Evolutionary conservation across 202 grass and related monocot genomes (phyloP).

Genomic region (Dendrocalamus latiflorus): DNA sequence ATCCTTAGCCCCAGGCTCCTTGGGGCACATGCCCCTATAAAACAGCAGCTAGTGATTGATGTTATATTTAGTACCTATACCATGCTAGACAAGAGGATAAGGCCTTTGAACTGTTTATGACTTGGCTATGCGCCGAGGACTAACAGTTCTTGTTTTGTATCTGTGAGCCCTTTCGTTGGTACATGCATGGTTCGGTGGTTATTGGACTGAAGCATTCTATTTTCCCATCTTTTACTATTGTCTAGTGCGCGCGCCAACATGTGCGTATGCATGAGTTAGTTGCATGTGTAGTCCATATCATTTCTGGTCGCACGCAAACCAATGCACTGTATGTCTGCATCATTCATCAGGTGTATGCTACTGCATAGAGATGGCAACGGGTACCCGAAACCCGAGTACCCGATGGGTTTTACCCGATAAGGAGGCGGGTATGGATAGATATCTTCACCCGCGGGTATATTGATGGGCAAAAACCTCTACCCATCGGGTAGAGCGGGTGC

Average conservation of each 20-base stretch:
- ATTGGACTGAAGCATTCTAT: conserved; percentile 23
- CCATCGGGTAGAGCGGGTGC: too few relatives aligned
- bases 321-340: too few relatives aligned
- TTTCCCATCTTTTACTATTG: not conserved
- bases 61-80: not conserved
- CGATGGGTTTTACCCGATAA: too few relatives aligned
- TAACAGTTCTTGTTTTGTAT: conserved; percentile 5
- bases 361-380: too few relatives aligned
- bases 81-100: conserved; percentile 19
- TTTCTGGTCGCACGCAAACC: not conserved
- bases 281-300: not conserved
- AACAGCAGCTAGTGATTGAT: not conserved
- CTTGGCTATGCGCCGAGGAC: conserved; percentile 9
- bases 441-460: too few relatives aligned
- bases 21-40: conserved; percentile 22
- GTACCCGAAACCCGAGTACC: too few relatives aligned
- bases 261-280: not conserved
- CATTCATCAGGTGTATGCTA: too few relatives aligned
- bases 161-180: conserved; percentile 23
- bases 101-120: not conserved
- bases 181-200: conserved; percentile 25
- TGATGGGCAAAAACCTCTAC: too few relatives aligned
- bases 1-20: not conserved
- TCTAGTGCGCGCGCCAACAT: not conserved
- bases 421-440: too few relatives aligned